Base-by-base conservation (phyloP, 2,329 filamentous ascomycete genomes). In the Thermomyces lanuginosus region DNA sequence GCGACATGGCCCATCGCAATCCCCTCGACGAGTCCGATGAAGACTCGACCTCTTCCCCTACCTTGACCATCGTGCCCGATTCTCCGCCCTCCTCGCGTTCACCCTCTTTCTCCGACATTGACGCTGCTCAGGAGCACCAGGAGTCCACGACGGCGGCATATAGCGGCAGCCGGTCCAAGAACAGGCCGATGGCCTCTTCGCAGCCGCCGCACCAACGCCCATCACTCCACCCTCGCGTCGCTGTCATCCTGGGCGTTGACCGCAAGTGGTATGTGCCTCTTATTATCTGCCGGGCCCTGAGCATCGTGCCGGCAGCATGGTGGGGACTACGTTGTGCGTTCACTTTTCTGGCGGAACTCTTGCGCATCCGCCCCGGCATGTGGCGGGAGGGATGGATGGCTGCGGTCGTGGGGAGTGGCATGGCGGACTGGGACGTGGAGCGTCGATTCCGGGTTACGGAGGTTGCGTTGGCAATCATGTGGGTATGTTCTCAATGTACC, bases 201-300 rank as follows among this genome's bases (percentile, higher is more conserved):
- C n/a, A 4, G 11, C 18, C 18, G 3, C 26, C 10, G 6, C 25
- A 4, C 6, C 11, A 13, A 24, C 24, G 26, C 7, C 55, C 53
- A 19, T 49, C 55, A 27, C 61, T 82, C 22, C 77, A 83, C 44
- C 79, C 79, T 8, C 76, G 78, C 30, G 71, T 86, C 30, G 79
- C 79, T 36, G 76, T 83, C 40, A 67, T 81, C 16, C 64, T 86
- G 24, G 78, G 79, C 27, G 69, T 89, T 9, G 72, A 76, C 28
- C 63, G 63, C 35, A 63, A 63, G 35, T 86, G 78, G 74, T 74
- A 84, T 47, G 61, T 76, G 21, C 73, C 75, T 31, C 64, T 86
- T 29, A 70, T 82, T 36, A 59, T 75, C 35, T 73, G 76, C 39
- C 72, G 80, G n/a, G 68, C 76, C 13, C 55, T 77, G 35, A 81